These are phyloP conservation scores for Podospora pseudocomata DNA, from an alignment of 495 filamentous ascomycete genomes.

Conservation along the genomic window DNA sequence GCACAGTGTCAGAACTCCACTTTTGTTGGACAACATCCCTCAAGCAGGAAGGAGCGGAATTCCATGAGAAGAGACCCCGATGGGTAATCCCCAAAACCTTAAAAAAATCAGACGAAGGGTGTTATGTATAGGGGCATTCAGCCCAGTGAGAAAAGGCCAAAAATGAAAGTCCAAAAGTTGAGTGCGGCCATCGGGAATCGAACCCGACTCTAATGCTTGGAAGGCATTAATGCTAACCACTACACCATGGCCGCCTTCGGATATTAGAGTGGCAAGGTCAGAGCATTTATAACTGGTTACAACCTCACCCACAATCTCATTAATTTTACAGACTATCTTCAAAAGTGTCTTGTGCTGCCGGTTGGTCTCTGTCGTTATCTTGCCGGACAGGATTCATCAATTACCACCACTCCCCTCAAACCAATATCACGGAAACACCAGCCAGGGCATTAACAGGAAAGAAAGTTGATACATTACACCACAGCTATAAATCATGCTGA, in stretches of 20 bases:
- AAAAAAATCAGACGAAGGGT: background rate
- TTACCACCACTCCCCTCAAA: background rate
- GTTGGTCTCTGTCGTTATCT: too few species aligned
- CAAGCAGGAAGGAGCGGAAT: background rate
- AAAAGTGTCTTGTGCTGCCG: too few species aligned
- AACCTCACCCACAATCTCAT: too few species aligned
- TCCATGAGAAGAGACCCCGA: background rate
- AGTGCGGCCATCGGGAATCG: conserved; percentile 20
- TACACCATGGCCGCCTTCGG: conserved; percentile 19
- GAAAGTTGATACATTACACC: background rate
- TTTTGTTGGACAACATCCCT: background rate
- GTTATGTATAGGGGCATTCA: background rate
- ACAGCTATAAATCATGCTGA: background rate
- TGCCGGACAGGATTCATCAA: background rate
- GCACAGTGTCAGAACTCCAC: background rate
- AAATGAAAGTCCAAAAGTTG: conserved; percentile 7
- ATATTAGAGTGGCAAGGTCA: background rate
- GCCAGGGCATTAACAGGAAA: background rate
- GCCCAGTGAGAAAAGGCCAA: too few species aligned
- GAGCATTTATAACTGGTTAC: background rate
- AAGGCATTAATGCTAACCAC: conserved; percentile 23
- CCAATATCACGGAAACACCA: background rate
- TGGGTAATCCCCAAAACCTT: background rate
- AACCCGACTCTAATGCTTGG: conserved; percentile 22
- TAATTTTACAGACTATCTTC: too few species aligned